Evolutionary conservation across 495 filamentous ascomycete genomes (phyloP).

Genomic region (Xylaria telfairii): DNA sequence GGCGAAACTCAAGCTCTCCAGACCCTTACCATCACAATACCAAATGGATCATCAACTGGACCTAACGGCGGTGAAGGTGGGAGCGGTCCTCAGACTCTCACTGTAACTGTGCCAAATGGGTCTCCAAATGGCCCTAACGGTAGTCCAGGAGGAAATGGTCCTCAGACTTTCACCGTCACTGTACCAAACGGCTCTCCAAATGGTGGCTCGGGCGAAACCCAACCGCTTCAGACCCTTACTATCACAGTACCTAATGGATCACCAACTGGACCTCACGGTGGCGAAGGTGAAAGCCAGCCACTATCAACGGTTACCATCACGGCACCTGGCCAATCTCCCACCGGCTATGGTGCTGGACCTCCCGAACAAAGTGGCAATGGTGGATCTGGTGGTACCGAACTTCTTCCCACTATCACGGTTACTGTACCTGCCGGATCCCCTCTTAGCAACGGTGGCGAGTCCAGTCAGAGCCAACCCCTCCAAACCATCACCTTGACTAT

Average conservation of each 20-base stretch:
- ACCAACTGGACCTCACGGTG: conserved; percentile 22
- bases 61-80: conserved; percentile 3
- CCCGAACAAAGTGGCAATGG: conserved; percentile 11
- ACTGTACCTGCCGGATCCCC: conserved; percentile 34
- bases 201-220: conserved; percentile 6
- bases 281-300: conserved; percentile 11
- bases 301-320: conserved; percentile 34
- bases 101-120: neutral
- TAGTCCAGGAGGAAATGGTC: neutral
- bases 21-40: conserved; percentile 33
- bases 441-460: conserved; percentile 24
- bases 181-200: conserved; percentile 23
- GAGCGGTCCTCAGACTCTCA: conserved; percentile 7
- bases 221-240: conserved; percentile 16
- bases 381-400: conserved; percentile 7
- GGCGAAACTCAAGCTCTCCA: conserved; percentile 18
- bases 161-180: conserved; percentile 20
- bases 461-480: conserved; percentile 18
- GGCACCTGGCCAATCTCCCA: conserved; percentile 29
- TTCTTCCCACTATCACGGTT: conserved; percentile 35
- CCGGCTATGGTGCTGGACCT: conserved; percentile 21
- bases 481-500: conserved; percentile 25
- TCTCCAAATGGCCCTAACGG: too few species aligned
- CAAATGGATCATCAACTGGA: conserved; percentile 28
- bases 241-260: conserved; percentile 6